Evolutionary conservation across 441 rosid genomes (phyloP).

Genomic region (Gossypium lobatum): DNA sequence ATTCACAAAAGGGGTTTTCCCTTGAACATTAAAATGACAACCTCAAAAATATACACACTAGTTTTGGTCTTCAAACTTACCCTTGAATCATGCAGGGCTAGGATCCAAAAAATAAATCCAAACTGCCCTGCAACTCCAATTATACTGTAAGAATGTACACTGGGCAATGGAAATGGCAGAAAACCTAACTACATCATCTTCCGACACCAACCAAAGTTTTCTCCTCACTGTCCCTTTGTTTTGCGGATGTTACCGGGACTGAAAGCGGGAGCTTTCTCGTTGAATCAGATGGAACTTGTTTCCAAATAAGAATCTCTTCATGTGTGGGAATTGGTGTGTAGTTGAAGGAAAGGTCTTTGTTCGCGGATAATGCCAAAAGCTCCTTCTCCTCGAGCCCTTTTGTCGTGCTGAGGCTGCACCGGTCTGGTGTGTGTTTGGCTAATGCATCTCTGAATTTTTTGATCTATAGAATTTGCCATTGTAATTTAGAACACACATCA

Average conservation of each 20-base stretch:
- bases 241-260: slow-evolving; percentile 19
- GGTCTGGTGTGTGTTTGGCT: slow-evolving; percentile 67
- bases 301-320: slow-evolving; percentile 18
- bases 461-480: slow-evolving; percentile 37
- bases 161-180: background rate
- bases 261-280: slow-evolving; percentile 25
- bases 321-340: slow-evolving; percentile 38
- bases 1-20: background rate
- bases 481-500: background rate
- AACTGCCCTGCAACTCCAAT: slow-evolving; percentile 26
- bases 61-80: slow-evolving; percentile 8
- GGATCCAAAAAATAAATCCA: slow-evolving; percentile 36
- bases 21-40: background rate
- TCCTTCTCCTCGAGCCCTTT: slow-evolving; percentile 91
- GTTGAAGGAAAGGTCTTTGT: slow-evolving; percentile 66
- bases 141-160: slow-evolving; percentile 40
- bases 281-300: slow-evolving; percentile 20
- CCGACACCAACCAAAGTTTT: slow-evolving; percentile 48
- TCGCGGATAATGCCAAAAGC: slow-evolving; percentile 75
- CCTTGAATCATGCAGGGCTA: slow-evolving; percentile 20
- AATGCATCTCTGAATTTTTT: slow-evolving; percentile 87
- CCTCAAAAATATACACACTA: background rate
- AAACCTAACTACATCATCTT: slow-evolving; percentile 37
- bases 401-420: slow-evolving; percentile 74
- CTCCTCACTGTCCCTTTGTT: slow-evolving; percentile 23